A percentile compares a stretch with the other conserved stretches of the same genome.
Evolutionary conservation across 768 basidiomycete genomes (phyloP).

Genomic region (Termitomyces sp.): DNA sequence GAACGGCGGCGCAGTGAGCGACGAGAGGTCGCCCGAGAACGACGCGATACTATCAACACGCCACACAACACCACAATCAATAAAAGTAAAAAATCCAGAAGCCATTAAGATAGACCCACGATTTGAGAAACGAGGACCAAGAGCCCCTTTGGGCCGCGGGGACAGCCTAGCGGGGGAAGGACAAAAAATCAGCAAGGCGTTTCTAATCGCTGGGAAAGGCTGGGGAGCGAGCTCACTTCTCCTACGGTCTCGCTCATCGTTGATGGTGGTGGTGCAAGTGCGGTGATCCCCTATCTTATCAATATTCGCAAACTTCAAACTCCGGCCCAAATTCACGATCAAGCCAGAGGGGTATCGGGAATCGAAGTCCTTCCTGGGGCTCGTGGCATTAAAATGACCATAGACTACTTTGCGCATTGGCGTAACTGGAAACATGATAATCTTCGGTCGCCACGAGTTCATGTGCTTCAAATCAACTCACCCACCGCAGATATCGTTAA

Average conservation of each 20-base stretch:
- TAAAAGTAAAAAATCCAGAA: too few species aligned
- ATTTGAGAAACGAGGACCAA: constrained; percentile 90
- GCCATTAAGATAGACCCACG: too few species aligned
- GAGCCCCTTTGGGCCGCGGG: constrained; percentile 78
- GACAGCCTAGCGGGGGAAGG: constrained; percentile 51
- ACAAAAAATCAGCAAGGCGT: too few species aligned
- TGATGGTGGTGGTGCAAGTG: not conserved
- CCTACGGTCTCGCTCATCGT: constrained; percentile 21
- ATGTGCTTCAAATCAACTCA: too few species aligned
- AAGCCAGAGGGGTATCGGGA: too few species aligned
- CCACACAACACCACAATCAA: too few species aligned
- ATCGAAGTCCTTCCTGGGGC: too few species aligned
- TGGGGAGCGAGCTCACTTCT: constrained; percentile 15
- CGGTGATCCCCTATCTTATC: not conserved
- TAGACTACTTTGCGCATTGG: too few species aligned
- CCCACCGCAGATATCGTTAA: too few species aligned
- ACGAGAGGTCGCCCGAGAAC: constrained; percentile 83
- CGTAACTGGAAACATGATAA: too few species aligned
- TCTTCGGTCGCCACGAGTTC: too few species aligned
- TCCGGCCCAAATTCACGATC: not conserved
- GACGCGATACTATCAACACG: constrained; percentile 75
- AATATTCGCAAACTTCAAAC: constrained; percentile 7
- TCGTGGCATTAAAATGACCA: too few species aligned
- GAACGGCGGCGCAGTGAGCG: constrained; percentile 83
- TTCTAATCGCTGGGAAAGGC: not conserved